phyloP scores from a whole-genome alignment of 805 yeast species.

The Kodamaea hsintzibuensis region DNA sequence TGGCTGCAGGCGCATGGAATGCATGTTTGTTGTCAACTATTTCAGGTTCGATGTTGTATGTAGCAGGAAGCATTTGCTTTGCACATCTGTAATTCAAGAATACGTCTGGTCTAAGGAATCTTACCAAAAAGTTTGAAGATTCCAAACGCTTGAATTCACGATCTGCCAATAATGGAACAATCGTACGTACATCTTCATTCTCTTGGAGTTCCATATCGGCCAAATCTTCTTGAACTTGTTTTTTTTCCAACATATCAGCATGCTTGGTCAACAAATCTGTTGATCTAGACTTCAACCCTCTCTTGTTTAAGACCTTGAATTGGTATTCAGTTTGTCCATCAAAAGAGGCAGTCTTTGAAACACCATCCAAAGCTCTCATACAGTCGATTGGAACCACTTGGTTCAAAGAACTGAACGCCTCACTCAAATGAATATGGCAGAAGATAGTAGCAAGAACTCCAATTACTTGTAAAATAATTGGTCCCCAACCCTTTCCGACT shows the following conservation, averaged over 20 bases:
- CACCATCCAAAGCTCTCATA: constrained; percentile 78
- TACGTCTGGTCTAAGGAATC: constrained; percentile 59
- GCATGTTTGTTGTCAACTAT: constrained; percentile 58
- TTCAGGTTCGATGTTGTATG: constrained; percentile 38
- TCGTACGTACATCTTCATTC: constrained; percentile 17
- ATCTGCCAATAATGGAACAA: constrained; percentile 70
- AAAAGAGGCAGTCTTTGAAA: constrained; percentile 60
- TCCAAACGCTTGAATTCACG: constrained; percentile 47
- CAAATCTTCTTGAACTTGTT: constrained; percentile 20
- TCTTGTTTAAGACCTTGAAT: constrained; percentile 29
- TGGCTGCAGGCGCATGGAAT: constrained; percentile 73
- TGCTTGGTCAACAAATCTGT: constrained; percentile 9
- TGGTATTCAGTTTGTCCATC: constrained; percentile 34
- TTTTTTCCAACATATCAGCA: constrained; percentile 9
- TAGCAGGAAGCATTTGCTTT: constrained; percentile 35
- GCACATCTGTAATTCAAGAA: constrained; percentile 48
- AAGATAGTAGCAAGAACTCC: constrained; percentile 65
- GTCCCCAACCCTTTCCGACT: constrained; percentile 95
- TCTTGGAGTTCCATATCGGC: constrained; percentile 17
- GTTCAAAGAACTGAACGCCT: constrained; percentile 66
- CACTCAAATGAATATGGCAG: constrained; percentile 61
- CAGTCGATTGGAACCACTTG: constrained; percentile 64
- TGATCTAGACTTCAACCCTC: background rate
- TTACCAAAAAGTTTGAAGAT: constrained; percentile 45
- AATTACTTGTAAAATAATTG: constrained; percentile 73